These are phyloP conservation scores for Hymenoscyphus occultus DNA, from an alignment of 2,329 filamentous ascomycete species.

Conservation along the genomic window DNA sequence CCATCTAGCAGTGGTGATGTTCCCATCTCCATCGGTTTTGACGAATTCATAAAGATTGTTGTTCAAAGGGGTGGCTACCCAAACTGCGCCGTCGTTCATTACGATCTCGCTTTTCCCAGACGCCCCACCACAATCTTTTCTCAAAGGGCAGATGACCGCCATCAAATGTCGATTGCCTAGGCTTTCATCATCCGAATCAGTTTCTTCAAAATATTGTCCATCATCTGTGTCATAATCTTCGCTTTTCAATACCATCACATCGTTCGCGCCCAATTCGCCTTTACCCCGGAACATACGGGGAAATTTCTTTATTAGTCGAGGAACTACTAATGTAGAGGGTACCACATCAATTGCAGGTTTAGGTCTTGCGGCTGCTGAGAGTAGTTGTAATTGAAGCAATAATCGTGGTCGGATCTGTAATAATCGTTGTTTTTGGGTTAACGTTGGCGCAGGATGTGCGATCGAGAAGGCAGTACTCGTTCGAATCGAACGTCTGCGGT, in stretches of 20 bases:
- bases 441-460: slow-evolving; percentile 62
- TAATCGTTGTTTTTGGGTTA: slow-evolving; percentile 53
- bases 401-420: slow-evolving; percentile 66
- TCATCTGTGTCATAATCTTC: slow-evolving; percentile 56
- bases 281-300: slow-evolving; percentile 62
- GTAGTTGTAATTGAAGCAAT: slow-evolving; percentile 67
- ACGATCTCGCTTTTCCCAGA: slow-evolving; percentile 55
- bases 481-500: slow-evolving; percentile 47
- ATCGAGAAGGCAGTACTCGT: slow-evolving; percentile 63
- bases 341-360: slow-evolving; percentile 71
- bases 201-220: slow-evolving; percentile 55
- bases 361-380: slow-evolving; percentile 59
- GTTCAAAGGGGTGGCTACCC: slow-evolving; percentile 51
- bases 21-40: slow-evolving; percentile 50
- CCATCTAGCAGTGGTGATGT: slow-evolving; percentile 64
- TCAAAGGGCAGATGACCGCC: slow-evolving; percentile 64
- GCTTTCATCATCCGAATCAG: slow-evolving; percentile 50
- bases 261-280: slow-evolving; percentile 62
- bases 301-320: slow-evolving; percentile 57
- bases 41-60: slow-evolving; percentile 66
- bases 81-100: slow-evolving; percentile 59
- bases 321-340: slow-evolving; percentile 62
- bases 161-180: slow-evolving; percentile 55
- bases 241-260: slow-evolving; percentile 68
- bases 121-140: slow-evolving; percentile 48